Conservation (phyloP, 2,329 filamentous ascomycete species). For the Penicillium glabrum region DNA sequence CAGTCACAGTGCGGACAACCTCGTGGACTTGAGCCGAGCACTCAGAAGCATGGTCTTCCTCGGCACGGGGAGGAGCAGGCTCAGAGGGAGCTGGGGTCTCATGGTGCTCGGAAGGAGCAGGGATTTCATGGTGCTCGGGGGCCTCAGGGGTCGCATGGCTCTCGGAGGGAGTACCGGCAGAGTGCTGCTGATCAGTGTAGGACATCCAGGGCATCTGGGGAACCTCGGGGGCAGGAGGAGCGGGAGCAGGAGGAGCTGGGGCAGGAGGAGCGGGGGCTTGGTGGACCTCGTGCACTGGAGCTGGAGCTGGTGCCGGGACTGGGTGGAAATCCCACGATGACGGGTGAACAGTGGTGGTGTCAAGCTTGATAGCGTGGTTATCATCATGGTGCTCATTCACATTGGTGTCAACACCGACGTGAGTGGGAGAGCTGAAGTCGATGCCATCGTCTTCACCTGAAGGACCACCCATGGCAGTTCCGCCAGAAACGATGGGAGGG, state of each 20-base stretch:
- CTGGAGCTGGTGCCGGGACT: not conserved
- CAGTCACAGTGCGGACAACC: conserved; percentile 30
- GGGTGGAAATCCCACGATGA: not conserved
- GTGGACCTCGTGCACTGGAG: not conserved
- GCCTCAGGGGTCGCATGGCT: not conserved
- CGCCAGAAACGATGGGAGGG: not conserved
- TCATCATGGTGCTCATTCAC: conserved; percentile 22
- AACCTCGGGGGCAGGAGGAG: not conserved
- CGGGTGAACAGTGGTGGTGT: conserved; percentile 16
- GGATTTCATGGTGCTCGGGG: not conserved
- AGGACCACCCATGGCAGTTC: conserved; percentile 16
- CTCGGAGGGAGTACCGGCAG: not conserved
- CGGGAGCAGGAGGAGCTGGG: too few relatives aligned
- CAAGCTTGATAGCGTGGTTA: conserved; percentile 23
- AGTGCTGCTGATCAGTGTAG: conserved; percentile 4
- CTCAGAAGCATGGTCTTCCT: not conserved
- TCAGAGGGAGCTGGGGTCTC: not conserved
- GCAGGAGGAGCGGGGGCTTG: not conserved
- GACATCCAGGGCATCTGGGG: conserved; percentile 8
- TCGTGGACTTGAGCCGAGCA: conserved; percentile 22
- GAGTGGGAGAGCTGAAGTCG: conserved; percentile 7
- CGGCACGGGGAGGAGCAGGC: conserved; percentile 4
- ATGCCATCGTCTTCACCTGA: conserved; percentile 19
- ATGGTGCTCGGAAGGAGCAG: not conserved
- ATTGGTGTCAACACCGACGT: conserved; percentile 7